These are phyloP conservation scores for Colletotrichum tofieldiae DNA, from an alignment of 2,329 filamentous ascomycete genomes.

Conservation along the genomic window DNA sequence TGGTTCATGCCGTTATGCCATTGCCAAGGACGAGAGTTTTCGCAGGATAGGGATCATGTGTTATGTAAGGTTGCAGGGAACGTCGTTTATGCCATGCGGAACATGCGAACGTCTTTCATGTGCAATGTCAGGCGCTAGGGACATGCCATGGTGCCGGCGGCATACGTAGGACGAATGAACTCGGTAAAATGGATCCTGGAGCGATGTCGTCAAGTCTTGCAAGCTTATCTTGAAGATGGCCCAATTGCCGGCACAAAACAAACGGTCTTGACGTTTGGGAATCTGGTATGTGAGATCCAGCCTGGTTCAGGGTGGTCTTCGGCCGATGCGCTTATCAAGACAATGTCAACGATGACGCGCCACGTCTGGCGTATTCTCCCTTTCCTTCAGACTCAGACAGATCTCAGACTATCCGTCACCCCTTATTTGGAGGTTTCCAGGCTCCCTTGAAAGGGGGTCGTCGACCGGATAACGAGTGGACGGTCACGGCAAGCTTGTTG, in stretches of 20 bases:
- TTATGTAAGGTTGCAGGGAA: constrained; percentile 11
- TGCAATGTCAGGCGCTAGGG: constrained; percentile 8
- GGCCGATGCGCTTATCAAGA: constrained; percentile 30
- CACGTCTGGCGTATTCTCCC: constrained; percentile 11
- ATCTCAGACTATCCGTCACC: constrained; percentile 25
- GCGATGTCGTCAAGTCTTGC: background rate
- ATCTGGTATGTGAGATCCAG: constrained; percentile 13
- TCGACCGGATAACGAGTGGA: constrained; percentile 25
- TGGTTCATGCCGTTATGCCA: constrained; percentile 21
- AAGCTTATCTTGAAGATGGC: constrained; percentile 6
- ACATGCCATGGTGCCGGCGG: background rate
- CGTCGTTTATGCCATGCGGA: constrained; percentile 23
- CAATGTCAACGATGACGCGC: background rate
- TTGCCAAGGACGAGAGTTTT: constrained; percentile 8
- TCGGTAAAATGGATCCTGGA: background rate
- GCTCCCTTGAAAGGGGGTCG: constrained; percentile 38
- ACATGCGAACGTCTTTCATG: constrained; percentile 7
- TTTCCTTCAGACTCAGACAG: constrained; percentile 24
- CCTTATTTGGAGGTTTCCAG: constrained; percentile 21
- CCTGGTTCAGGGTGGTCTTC: constrained; percentile 10
- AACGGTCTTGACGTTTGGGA: constrained; percentile 7
- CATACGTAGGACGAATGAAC: background rate
- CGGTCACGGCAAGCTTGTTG: constrained; percentile 7
- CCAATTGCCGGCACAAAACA: constrained; percentile 9
- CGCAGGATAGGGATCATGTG: constrained; percentile 8